Conservation (phyloP, 176 grass and related monocot genomes). For the Raddia distichophylla region DNA sequence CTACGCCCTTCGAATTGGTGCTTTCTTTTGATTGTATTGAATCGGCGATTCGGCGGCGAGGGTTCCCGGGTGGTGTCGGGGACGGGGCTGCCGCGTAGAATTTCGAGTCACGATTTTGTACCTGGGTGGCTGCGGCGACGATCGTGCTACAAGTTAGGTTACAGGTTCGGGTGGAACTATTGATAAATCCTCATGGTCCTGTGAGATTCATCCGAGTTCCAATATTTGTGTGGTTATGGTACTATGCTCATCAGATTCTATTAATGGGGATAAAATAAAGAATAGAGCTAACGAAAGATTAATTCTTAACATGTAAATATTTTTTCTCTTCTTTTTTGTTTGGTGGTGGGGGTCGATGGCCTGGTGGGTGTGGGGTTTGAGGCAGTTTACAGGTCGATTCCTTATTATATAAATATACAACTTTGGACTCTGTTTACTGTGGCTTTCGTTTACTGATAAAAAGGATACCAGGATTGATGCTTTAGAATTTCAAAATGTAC, state of each 20-base stretch:
- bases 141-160: background rate
- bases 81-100: background rate
- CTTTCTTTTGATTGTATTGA: background rate
- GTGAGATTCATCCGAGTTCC: background rate
- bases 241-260: conserved; percentile 7
- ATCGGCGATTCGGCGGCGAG: background rate
- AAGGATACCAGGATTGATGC: background rate
- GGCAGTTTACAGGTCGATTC: too few species aligned
- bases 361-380: too few species aligned
- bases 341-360: too few species aligned
- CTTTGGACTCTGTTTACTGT: background rate
- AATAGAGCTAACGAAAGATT: background rate
- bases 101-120: conserved; percentile 12
- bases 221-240: background rate
- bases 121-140: background rate
- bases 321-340: too few species aligned
- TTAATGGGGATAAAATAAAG: background rate
- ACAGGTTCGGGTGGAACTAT: background rate
- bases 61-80: background rate
- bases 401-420: background rate
- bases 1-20: background rate
- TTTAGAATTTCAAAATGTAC: background rate
- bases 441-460: background rate
- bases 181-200: conserved; percentile 1
- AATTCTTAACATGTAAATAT: background rate